Evolutionary conservation across 2,329 filamentous ascomycete genomes (phyloP).

Genomic region (Aspergillus aculeatus): DNA sequence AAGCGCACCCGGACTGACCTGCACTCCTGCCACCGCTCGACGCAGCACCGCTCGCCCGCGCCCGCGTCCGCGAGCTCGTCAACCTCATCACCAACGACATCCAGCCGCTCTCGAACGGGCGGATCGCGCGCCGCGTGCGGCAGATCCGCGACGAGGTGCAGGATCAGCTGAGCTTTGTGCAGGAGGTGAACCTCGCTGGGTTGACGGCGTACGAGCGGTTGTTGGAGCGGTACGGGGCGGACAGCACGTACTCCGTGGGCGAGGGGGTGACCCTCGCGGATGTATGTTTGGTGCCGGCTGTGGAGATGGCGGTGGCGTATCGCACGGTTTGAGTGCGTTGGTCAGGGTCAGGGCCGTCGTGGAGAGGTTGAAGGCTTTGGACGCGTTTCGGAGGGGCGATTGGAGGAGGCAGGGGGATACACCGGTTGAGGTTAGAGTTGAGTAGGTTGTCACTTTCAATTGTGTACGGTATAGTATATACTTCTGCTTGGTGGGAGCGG

Average conservation of each 20-base stretch:
- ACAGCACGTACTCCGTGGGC: background rate
- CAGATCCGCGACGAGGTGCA: background rate
- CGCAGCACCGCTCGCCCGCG: background rate
- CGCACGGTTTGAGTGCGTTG: background rate
- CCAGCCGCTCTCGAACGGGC: background rate
- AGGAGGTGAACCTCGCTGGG: background rate
- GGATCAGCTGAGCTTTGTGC: background rate
- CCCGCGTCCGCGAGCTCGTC: background rate
- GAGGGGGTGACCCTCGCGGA: background rate
- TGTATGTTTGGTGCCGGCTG: background rate
- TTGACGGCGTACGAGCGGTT: background rate
- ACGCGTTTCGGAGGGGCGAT: background rate
- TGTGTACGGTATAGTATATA: too few species aligned
- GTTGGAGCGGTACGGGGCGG: background rate
- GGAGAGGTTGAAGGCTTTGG: background rate
- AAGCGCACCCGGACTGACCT: background rate
- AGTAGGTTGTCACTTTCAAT: too few species aligned
- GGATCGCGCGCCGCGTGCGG: background rate
- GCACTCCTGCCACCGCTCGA: background rate
- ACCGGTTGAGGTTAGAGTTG: background rate
- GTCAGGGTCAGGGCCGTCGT: background rate
- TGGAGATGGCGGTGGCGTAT: conserved; percentile 2
- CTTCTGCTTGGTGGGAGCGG: too few species aligned
- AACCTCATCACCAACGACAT: conserved; percentile 6
- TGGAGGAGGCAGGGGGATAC: conserved; percentile 3